Evolutionary conservation across 371 early-diverging fungal species (phyloP), one percentile per base, ranked within the genome.

Genomic region (Mortierella sp.): DNA sequence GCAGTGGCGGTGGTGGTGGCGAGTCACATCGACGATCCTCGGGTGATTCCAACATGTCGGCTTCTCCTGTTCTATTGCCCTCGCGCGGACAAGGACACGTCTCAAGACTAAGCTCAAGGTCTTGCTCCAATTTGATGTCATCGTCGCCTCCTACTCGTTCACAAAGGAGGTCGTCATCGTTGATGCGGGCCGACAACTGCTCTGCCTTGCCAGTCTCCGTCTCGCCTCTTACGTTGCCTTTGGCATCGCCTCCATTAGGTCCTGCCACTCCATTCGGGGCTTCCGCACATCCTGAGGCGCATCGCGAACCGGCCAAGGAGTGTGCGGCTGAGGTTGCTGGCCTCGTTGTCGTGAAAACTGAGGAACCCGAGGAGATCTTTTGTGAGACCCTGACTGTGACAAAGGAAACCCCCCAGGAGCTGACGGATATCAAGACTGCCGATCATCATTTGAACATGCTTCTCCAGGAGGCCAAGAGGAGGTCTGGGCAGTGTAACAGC

Each of bases 401-500:
- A 14, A 43, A 31, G 44, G 31, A 31, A 6, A 41, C 64, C 26
- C 24, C 26, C 14, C 70, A 65, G 50, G 74, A 66, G 1, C 69
- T 69, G 10, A 67, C 77, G 10, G 79, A 82, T 44, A 39, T 31
- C 8, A 71, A 73, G 34, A 61, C 72, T 4, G 83, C 79, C 26
- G 75, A 82, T 24, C 55, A 44, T 24, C 83, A 82, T 43, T 63
- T 82, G 13, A 71, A 70, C 50, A 72, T 82, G 75, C 53, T 82
- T 1, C 31, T 82, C 10, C 76, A 77, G 47, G 83, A 82, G 40
- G 83, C 83, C 34, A 82, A 75, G 63, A 68, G 45, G 24, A 43
- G 68, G 8, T 81, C 81, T 8, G 72, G 50, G 2, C 68, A 76
- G 34, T 44, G 39, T 0, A 70, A 63, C 0, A 58, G 55, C 11